A percentile compares a stretch with the other conserved stretches of the same genome.
phyloP scores from a whole-genome alignment of 1,284 basidiomycete genomes.

The Farysia itapuensis region DNA sequence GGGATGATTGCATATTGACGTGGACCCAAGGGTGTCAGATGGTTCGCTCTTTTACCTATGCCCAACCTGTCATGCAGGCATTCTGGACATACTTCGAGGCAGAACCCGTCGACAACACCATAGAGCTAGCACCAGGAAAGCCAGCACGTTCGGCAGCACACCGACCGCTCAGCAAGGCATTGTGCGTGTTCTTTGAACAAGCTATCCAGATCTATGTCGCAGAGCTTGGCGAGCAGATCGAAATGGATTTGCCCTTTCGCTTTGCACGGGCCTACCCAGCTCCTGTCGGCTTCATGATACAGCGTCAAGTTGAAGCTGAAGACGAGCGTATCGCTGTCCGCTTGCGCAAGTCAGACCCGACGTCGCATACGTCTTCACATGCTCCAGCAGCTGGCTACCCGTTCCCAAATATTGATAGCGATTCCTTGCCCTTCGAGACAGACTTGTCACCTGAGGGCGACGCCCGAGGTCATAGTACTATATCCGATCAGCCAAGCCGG shows the following conservation, averaged over 20 bases:
- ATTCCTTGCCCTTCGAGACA: constrained; percentile 1
- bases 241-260: constrained; percentile 40
- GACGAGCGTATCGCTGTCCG: constrained; percentile 23
- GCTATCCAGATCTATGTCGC: constrained; percentile 44
- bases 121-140: constrained; percentile 22
- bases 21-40: constrained; percentile 38
- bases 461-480: constrained; percentile 6
- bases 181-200: constrained; percentile 49
- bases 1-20: constrained; percentile 26
- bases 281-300: constrained; percentile 38
- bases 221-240: constrained; percentile 33
- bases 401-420: constrained; percentile 10
- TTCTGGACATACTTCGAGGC: constrained; percentile 46
- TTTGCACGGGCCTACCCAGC: constrained; percentile 34
- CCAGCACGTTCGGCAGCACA: neutral
- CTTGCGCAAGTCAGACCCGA: constrained; percentile 1
- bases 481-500: constrained; percentile 5
- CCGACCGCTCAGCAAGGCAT: constrained; percentile 6
- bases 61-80: constrained; percentile 29
- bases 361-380: neutral
- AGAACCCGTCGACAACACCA: constrained; percentile 9
- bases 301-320: constrained; percentile 38
- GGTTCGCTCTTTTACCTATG: constrained; percentile 37
- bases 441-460: constrained; percentile 12
- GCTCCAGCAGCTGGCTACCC: constrained; percentile 3